Percentiles rank a stretch among this genome's conserved stretches.
phyloP scores from a whole-genome alignment of 129 eudicot species.

The Calendula officinalis region DNA sequence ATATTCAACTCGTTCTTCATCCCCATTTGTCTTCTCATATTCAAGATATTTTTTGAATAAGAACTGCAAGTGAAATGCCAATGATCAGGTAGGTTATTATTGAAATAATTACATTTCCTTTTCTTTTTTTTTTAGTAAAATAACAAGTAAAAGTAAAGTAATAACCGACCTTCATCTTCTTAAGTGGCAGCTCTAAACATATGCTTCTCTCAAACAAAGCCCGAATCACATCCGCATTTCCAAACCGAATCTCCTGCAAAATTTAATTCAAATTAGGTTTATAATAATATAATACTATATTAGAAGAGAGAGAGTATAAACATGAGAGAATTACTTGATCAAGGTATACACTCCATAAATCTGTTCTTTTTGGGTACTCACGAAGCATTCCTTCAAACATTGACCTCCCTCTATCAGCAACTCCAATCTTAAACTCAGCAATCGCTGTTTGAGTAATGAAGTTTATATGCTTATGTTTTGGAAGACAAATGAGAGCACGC shows the following conservation, averaged over 20 bases:
- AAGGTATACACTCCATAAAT: constrained; percentile 83
- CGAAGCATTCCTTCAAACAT: constrained; percentile 82
- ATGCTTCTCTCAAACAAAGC: constrained; percentile 84
- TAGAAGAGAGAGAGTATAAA: not conserved
- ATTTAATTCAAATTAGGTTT: constrained; percentile 9
- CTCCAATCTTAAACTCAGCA: constrained; percentile 74
- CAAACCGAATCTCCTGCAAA: constrained; percentile 74
- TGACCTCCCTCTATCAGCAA: constrained; percentile 81
- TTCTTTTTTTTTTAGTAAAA: too few relatives aligned
- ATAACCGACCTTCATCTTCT: constrained; percentile 70
- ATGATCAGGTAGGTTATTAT: not conserved
- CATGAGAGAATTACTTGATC: constrained; percentile 63
- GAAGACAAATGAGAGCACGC: constrained; percentile 81
- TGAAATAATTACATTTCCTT: not conserved
- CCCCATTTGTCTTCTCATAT: constrained; percentile 71
- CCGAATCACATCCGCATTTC: constrained; percentile 66
- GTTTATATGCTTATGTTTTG: constrained; percentile 72
- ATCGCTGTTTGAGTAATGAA: constrained; percentile 72
- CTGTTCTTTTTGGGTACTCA: constrained; percentile 87
- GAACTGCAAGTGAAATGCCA: constrained; percentile 49
- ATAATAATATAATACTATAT: too few relatives aligned
- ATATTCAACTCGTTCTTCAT: constrained; percentile 58
- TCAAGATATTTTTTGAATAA: constrained; percentile 73
- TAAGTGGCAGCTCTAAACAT: constrained; percentile 70
- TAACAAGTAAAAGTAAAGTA: not conserved